phyloP scores from a whole-genome alignment of 106 monocot genomes.

The Allium sativum region DNA sequence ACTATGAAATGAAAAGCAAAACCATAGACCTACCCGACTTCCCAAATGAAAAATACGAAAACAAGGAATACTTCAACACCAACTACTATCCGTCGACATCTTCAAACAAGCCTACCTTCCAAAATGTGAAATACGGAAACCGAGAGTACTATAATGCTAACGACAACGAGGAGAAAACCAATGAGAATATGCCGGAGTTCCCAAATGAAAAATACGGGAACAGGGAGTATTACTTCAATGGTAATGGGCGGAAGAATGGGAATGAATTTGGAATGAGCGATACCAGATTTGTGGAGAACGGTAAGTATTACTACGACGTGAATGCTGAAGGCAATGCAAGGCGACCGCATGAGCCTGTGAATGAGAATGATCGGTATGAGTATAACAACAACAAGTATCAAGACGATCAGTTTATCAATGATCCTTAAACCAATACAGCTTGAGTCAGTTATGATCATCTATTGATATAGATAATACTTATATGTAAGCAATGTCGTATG shows the following conservation, averaged over 20 bases:
- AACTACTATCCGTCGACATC: not conserved
- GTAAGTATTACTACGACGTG: constrained; percentile 41
- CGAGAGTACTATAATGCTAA: too few species aligned
- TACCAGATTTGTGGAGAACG: constrained; percentile 40
- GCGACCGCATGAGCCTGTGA: constrained; percentile 7
- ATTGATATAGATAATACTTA: too few species aligned
- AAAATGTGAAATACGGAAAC: too few species aligned
- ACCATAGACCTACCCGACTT: not conserved
- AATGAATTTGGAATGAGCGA: constrained; percentile 42
- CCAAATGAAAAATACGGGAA: not conserved
- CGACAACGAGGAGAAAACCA: too few species aligned
- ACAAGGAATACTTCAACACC: not conserved
- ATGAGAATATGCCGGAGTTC: not conserved
- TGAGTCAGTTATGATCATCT: too few species aligned
- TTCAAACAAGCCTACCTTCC: not conserved
- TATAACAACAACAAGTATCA: constrained; percentile 9
- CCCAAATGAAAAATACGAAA: not conserved
- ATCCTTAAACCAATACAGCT: too few species aligned
- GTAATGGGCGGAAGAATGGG: not conserved
- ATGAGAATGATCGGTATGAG: constrained; percentile 1
- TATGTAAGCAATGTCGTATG: too few species aligned
- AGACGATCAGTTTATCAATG: not conserved
- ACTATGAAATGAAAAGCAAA: not conserved
- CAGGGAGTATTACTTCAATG: not conserved
- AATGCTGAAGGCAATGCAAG: constrained; percentile 16